Evolutionary conservation across 1,284 basidiomycete species (phyloP).

Genomic region (Austropuccinia psidii): DNA sequence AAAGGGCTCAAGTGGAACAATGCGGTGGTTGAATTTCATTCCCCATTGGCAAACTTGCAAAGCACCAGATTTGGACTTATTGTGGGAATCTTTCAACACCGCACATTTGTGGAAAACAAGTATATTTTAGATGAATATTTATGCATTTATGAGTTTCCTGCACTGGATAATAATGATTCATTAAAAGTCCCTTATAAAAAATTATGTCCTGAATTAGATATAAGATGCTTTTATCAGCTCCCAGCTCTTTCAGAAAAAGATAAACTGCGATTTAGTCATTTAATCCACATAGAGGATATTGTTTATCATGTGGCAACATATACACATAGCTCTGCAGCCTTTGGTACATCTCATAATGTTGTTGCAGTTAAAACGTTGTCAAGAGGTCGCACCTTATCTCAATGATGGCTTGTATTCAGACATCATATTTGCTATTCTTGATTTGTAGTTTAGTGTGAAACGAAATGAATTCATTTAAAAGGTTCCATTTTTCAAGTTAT

Average conservation of each 20-base stretch:
- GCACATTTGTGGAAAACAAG: not conserved
- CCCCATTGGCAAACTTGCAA: not conserved
- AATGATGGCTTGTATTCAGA: no score
- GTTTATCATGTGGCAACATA: not conserved
- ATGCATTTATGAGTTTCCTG: not conserved
- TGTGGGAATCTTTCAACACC: not conserved
- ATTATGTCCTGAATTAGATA: slow-evolving; percentile 10
- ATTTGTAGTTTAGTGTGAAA: no score
- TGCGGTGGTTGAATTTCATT: not conserved
- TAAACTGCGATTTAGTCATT: not conserved
- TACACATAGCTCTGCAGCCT: not conserved
- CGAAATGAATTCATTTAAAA: no score
- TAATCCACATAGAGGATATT: not conserved
- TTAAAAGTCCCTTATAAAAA: slow-evolving; percentile 10
- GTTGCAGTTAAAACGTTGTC: slow-evolving; percentile 17
- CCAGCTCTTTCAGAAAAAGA: slow-evolving; percentile 4
- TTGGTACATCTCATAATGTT: not conserved
- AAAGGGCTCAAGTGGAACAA: not conserved
- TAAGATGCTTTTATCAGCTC: slow-evolving; percentile 4
- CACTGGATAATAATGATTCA: not conserved
- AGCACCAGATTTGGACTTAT: not conserved
- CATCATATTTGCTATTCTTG: no score
- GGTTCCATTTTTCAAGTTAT: no score
- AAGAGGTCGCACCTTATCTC: not conserved
- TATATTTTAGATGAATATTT: not conserved